These are phyloP conservation scores for Suillus alpinus DNA, from an alignment of 768 basidiomycete species.

Conservation along the genomic window DNA sequence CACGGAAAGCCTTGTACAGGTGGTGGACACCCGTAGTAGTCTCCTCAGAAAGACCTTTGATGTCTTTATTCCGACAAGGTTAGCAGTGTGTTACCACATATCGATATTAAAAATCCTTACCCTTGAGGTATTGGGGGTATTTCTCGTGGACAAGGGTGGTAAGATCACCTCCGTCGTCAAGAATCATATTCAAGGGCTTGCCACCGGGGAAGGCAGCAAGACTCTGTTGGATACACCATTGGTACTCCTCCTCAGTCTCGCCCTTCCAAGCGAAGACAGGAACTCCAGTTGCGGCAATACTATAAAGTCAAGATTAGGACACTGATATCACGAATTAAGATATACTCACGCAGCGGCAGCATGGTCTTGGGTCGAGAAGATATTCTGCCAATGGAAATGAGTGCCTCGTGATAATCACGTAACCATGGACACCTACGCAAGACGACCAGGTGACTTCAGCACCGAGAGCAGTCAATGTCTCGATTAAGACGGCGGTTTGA, in stretches of 20 bases:
- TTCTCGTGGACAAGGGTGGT: conserved; percentile 95
- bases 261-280: conserved; percentile 99
- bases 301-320: conserved; percentile 26
- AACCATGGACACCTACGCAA: conserved; percentile 57
- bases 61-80: conserved; percentile 43
- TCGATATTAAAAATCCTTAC: conserved; percentile 34
- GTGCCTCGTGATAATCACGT: not conserved
- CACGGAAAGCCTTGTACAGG: conserved; percentile 96
- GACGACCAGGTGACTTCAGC: conserved; percentile 99
- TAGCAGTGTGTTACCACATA: conserved; percentile 9
- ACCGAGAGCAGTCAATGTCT: conserved; percentile 92
- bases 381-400: conserved; percentile 60
- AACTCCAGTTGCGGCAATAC: conserved; percentile 96
- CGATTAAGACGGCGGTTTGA: conserved; percentile 97
- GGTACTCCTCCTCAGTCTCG: conserved; percentile 98
- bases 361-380: conserved; percentile 99
- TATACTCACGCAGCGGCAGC: conserved; percentile 87
- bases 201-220: conserved; percentile 83
- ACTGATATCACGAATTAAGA: not conserved
- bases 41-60: conserved; percentile 96
- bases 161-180: conserved; percentile 98
- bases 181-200: conserved; percentile 93
- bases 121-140: conserved; percentile 83
- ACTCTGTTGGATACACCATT: conserved; percentile 98
- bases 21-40: conserved; percentile 99